These are phyloP conservation scores for Castanea sativa DNA, from an alignment of 306 rosid species.

Conservation along the genomic window DNA sequence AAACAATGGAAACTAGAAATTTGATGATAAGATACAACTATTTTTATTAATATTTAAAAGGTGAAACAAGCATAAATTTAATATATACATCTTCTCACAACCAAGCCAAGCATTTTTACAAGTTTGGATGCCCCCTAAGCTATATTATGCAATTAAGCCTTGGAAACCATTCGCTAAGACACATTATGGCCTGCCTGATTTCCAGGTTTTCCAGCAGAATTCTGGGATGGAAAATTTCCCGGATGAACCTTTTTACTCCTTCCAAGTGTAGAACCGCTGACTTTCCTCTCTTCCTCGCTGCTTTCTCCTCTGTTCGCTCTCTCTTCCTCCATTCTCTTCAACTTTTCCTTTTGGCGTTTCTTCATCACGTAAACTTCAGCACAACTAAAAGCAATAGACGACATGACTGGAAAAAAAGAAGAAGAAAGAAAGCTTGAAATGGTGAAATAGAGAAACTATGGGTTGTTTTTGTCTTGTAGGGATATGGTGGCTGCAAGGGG, in stretches of 20 bases:
- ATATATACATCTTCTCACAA: not conserved
- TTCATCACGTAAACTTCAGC: conserved; percentile 42
- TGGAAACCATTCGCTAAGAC: not conserved
- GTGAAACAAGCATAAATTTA: not conserved
- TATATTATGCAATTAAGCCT: not conserved
- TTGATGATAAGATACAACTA: too few relatives aligned
- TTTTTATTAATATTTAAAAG: not conserved
- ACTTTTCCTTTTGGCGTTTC: conserved; percentile 37
- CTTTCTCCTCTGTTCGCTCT: conserved; percentile 11
- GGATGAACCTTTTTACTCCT: conserved; percentile 31
- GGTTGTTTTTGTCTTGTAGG: not conserved
- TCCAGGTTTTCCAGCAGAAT: not conserved
- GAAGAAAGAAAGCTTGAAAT: not conserved
- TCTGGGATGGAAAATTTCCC: not conserved
- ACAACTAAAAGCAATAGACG: conserved; percentile 39
- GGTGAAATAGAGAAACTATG: not conserved
- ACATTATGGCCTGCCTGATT: not conserved
- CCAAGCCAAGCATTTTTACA: not conserved
- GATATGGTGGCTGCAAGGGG: not conserved
- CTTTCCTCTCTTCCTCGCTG: not conserved
- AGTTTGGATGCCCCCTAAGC: not conserved
- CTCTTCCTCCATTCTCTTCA: conserved; percentile 32
- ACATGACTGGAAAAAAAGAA: conserved; percentile 18
- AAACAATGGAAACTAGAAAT: not conserved
- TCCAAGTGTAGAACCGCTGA: not conserved